phyloP scores from a whole-genome alignment of 192 early-diverging fungal species.

The Mortierella hygrophila region DNA sequence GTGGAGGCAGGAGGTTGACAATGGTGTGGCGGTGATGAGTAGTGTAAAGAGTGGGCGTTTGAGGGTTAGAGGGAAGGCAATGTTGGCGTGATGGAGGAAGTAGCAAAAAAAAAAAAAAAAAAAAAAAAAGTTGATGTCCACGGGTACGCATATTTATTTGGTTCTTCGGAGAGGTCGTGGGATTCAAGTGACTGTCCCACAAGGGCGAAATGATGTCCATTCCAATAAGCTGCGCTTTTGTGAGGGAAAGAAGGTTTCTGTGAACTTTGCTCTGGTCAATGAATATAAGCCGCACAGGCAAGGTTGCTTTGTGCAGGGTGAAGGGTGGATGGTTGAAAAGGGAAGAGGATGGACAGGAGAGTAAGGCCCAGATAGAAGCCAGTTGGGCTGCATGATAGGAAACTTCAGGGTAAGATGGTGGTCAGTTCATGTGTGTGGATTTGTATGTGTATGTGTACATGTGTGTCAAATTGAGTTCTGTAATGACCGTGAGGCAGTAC shows the following conservation, averaged over 20 bases:
- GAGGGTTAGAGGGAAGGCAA: not conserved
- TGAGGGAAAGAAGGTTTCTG: not conserved
- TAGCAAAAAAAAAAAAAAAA: not conserved
- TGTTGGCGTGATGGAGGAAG: not conserved
- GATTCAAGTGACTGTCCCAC: not conserved
- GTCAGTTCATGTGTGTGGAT: too few species aligned
- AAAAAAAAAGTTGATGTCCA: not conserved
- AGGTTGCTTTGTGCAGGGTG: too few species aligned
- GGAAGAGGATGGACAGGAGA: too few species aligned
- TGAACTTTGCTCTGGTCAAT: not conserved
- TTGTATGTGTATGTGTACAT: not conserved
- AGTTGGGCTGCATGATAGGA: too few species aligned
- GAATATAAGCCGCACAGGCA: not conserved
- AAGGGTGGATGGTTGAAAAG: too few species aligned
- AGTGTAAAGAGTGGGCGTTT: not conserved
- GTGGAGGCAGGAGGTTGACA: too few species aligned
- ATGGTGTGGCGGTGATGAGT: not conserved
- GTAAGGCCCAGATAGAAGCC: too few species aligned
- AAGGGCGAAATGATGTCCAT: conserved; percentile 1
- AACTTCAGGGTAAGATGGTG: too few species aligned
- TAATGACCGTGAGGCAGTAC: not conserved
- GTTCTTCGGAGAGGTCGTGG: not conserved
- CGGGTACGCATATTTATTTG: not conserved
- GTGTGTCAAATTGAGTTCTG: too few species aligned
- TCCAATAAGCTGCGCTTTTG: not conserved